Conservation (phyloP, 2,329 filamentous ascomycete genomes). For the Chaetomium sp. region DNA sequence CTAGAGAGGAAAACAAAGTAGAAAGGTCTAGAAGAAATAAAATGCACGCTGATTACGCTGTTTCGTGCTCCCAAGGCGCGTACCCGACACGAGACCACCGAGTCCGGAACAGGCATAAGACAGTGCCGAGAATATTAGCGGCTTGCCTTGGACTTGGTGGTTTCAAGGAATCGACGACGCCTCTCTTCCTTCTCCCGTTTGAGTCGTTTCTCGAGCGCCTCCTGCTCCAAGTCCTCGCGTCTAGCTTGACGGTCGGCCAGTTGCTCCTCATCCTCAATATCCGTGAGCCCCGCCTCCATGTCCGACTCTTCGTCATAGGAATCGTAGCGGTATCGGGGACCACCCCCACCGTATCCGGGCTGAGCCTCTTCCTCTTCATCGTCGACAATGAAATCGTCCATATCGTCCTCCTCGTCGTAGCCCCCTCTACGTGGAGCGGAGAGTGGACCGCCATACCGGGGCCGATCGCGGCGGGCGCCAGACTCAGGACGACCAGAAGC, state of each 20-base stretch:
- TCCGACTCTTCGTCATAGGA: constrained; percentile 65
- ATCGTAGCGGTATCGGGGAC: constrained; percentile 37
- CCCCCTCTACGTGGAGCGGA: constrained; percentile 32
- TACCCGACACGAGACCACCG: neutral
- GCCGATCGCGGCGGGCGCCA: constrained; percentile 17
- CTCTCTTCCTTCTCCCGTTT: constrained; percentile 57
- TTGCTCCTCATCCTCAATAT: constrained; percentile 66
- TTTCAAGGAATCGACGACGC: constrained; percentile 30
- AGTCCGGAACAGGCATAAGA: neutral
- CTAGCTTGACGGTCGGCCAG: constrained; percentile 55
- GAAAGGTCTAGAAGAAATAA: neutral
- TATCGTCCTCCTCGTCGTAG: constrained; percentile 54
- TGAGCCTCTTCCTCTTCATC: constrained; percentile 51
- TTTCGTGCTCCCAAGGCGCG: too few species aligned
- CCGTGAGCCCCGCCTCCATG: constrained; percentile 70
- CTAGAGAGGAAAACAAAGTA: neutral
- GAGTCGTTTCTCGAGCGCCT: constrained; percentile 54
- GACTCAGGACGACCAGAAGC: constrained; percentile 12
- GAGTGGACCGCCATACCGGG: constrained; percentile 30
- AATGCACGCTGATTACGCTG: too few species aligned
- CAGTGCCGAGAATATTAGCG: constrained; percentile 7
- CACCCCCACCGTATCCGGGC: constrained; percentile 21
- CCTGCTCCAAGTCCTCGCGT: constrained; percentile 60
- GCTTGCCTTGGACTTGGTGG: constrained; percentile 13
- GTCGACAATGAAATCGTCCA: constrained; percentile 57